These are phyloP conservation scores for carrot (Daucus carota) DNA, from an alignment of 129 eudicot species.

Conservation along the genomic window DNA sequence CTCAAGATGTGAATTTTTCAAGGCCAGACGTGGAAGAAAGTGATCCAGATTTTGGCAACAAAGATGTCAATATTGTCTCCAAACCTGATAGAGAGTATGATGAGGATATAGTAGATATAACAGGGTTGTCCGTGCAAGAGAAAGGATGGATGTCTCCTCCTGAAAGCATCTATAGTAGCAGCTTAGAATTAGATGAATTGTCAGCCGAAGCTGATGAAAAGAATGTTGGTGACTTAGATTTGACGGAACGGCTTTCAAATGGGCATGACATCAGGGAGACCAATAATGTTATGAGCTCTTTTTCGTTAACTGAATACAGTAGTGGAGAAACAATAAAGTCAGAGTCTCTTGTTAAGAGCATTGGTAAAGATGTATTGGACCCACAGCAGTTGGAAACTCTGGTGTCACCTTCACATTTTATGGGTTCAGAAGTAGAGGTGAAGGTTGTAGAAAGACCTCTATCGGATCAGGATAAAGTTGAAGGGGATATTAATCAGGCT, in stretches of 20 bases:
- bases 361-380: slow-evolving; percentile 17
- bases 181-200: slow-evolving; percentile 44
- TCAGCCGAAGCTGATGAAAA: slow-evolving; percentile 49
- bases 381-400: slow-evolving; percentile 16
- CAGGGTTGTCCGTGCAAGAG: slow-evolving; percentile 40
- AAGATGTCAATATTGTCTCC: slow-evolving; percentile 31
- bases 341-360: slow-evolving; percentile 22
- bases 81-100: slow-evolving; percentile 40
- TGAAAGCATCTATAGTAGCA: slow-evolving; percentile 53
- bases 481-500: slow-evolving; percentile 34
- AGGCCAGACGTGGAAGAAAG: slow-evolving; percentile 41
- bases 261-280: slow-evolving; percentile 27
- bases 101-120: slow-evolving; percentile 31
- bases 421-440: slow-evolving; percentile 32
- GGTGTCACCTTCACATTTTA: slow-evolving; percentile 13
- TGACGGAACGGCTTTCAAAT: slow-evolving; percentile 29
- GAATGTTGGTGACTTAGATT: slow-evolving; percentile 39
- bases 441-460: slow-evolving; percentile 31
- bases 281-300: slow-evolving; percentile 19
- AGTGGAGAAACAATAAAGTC: slow-evolving; percentile 16
- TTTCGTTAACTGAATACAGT: slow-evolving; percentile 20
- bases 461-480: slow-evolving; percentile 29
- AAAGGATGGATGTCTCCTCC: slow-evolving; percentile 97
- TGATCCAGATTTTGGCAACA: slow-evolving; percentile 32
- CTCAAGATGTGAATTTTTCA: slow-evolving; percentile 46